Evolutionary conservation across 106 monocot genomes (phyloP), one percentile per base, ranked within the genome.

Genomic region (Allium cepa): DNA sequence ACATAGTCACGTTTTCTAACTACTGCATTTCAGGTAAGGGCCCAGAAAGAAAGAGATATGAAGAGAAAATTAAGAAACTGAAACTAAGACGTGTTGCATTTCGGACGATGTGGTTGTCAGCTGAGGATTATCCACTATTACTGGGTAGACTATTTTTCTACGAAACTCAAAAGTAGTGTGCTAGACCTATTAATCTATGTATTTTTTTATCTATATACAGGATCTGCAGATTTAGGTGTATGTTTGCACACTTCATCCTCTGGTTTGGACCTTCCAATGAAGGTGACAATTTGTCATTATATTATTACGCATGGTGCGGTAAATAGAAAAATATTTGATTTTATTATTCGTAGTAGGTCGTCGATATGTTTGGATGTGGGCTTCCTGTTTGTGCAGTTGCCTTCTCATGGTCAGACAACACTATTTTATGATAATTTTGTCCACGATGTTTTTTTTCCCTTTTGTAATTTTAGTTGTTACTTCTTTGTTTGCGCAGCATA

Each of bases 281-380:
- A 96, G 91, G 95, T 55, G 15, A 48, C 14, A 53, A n/a, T 49
- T 69, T 75, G 55, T 60, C 60, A 12, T n/a, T 27, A 49, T 46
- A 36, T 26, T 17, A 7, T 17, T 49, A 65, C 50, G 8, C 64
- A 49, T 9, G 22, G 50, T 17, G 15, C 47, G 9, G 9, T 64
- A 18, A 46, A 65, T 49, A 16, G 16, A 36, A 36, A 36, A 36
- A 4, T 36, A 36, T 36, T 59, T 74, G 12, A 59, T 58, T 64
- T 60, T 50, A 63, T 62, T 2, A 60, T 47, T 70, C 14, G 53
- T 66, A 45, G 60, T 75, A 95, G 95, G 91, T 95, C 61, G 95
- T 95, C 46, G 95, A 95, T 77, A 95, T 95, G 95, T 95, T 95
- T 80, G 95, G 95, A 57, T 86, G 91, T 70, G 95, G 91, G 36